Evolutionary conservation across 768 basidiomycete genomes (phyloP), one percentile per base, ranked within the genome.

Genomic region (Leccinum variicolor): DNA sequence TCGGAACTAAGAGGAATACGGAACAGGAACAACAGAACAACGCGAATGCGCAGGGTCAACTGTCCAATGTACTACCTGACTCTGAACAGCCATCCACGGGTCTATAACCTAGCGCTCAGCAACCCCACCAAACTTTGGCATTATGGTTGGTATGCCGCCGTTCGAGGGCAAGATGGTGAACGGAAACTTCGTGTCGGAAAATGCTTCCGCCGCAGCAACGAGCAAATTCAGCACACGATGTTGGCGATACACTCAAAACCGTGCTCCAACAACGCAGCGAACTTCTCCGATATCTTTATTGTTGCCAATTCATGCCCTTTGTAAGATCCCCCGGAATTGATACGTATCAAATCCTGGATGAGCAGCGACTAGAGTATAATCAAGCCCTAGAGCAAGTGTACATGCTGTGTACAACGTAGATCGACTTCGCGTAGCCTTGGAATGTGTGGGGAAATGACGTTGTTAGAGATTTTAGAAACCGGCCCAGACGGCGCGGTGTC

Each of bases 341-440:
- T 4, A 17, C 36, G 9, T 64, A 75, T 17, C 76, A 78, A 17
- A 63, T 89, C 25, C 76, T 84, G 4, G 73, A 78, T 9, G 82
- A 84, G 2, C 84, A 84, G 56, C 77, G 81, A 46, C 56, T 73
- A 48, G 84, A 84, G 54, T 89, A 80, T 62, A 79, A 76, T 53
- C 64, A 66, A 23, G 43, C 79, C 6, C 73, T 89, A 29, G 84
- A 85, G 50, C 75, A 79, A 33, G 64, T 84, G 15, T 68, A 69
- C 64, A 81, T 77, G 51, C 65, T 74, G 25, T 25, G 28, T 29
- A 31, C 29, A 31, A 31, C 10, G 29, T 31, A 31, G 10, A 31
- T 31, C 29, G 11, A 31, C 29, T 31, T 31, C 11, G 29, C 11
- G 29, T 31, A 31, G 29, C 4, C 29, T 31, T 31, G 29, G 29